A percentile compares a stretch with the other conserved stretches of the same genome.
Evolutionary conservation across 1,139 yeast genomes (phyloP).

Genomic region (Yarrowia galli): DNA sequence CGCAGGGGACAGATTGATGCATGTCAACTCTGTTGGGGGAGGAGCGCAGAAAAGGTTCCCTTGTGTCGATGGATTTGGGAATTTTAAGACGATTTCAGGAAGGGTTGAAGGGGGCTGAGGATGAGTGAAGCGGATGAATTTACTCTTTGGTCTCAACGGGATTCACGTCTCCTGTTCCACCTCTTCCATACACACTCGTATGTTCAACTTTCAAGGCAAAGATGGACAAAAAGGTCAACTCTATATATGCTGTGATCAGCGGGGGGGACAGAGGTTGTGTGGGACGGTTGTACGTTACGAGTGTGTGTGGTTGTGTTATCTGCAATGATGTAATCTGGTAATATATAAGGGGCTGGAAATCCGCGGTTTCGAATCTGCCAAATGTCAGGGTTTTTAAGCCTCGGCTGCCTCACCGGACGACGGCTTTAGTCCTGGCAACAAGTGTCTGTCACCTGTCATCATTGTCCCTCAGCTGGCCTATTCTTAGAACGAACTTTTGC

Average conservation of each 20-base stretch:
- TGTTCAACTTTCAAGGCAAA: slow-evolving; percentile 15
- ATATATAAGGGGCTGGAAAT: background rate
- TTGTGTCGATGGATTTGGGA: background rate
- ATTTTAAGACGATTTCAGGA: background rate
- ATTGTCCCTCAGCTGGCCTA: slow-evolving; percentile 1
- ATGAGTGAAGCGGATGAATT: background rate
- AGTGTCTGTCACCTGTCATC: slow-evolving; percentile 11
- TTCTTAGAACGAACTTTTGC: slow-evolving; percentile 23
- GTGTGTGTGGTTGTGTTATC: background rate
- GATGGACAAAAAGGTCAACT: slow-evolving; percentile 1
- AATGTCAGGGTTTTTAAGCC: background rate
- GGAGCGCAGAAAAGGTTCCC: background rate
- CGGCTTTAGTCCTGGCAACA: background rate
- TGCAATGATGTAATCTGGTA: background rate
- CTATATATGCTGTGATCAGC: slow-evolving; percentile 4
- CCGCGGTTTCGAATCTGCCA: no score
- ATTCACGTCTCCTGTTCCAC: background rate
- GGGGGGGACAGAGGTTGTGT: background rate
- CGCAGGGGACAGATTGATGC: slow-evolving; percentile 20
- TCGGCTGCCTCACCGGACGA: background rate
- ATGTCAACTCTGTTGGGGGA: slow-evolving; percentile 13
- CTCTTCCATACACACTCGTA: background rate
- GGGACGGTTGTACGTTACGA: no score
- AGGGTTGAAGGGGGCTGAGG: background rate
- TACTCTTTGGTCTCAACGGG: background rate